Percentiles rank a stretch among this genome's conserved stretches.
Conservation (phyloP, 768 basidiomycete species). For the Russula emetica region DNA sequence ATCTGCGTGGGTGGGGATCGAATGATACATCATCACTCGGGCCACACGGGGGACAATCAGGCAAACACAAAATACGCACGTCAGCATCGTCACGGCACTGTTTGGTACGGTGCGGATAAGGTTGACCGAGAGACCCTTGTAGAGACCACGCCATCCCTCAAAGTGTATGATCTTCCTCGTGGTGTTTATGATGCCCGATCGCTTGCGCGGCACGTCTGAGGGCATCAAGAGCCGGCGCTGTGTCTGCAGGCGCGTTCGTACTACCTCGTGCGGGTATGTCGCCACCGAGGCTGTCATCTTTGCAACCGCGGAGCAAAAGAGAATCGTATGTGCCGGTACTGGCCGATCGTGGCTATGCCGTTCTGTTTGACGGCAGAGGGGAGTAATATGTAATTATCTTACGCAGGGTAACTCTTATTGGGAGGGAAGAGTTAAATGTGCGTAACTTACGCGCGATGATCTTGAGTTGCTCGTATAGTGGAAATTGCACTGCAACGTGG, state of each 20-base stretch:
- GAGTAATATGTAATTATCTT: not conserved
- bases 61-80: constrained; percentile 46
- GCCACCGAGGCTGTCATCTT: constrained; percentile 96
- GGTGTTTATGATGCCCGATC: constrained; percentile 65
- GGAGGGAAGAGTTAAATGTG: not conserved
- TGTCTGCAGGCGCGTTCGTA: constrained; percentile 96
- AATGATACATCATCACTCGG: not conserved
- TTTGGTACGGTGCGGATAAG: constrained; percentile 93
- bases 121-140: constrained; percentile 92
- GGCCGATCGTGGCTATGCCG: constrained; percentile 31
- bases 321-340: constrained; percentile 59
- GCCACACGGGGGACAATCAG: not conserved
- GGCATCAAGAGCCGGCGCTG: constrained; percentile 48
- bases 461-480: constrained; percentile 92
- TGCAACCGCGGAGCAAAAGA: constrained; percentile 85
- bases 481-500: constrained; percentile 97
- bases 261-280: constrained; percentile 97
- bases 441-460: constrained; percentile 65
- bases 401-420: not conserved
- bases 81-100: constrained; percentile 92
- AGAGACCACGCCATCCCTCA: constrained; percentile 87
- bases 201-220: constrained; percentile 59
- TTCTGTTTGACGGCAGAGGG: constrained; percentile 6
- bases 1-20: constrained; percentile 31
- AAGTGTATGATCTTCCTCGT: constrained; percentile 66